phyloP scores from a whole-genome alignment of 2,329 filamentous ascomycete genomes.

The Talaromyces pinophilus region DNA sequence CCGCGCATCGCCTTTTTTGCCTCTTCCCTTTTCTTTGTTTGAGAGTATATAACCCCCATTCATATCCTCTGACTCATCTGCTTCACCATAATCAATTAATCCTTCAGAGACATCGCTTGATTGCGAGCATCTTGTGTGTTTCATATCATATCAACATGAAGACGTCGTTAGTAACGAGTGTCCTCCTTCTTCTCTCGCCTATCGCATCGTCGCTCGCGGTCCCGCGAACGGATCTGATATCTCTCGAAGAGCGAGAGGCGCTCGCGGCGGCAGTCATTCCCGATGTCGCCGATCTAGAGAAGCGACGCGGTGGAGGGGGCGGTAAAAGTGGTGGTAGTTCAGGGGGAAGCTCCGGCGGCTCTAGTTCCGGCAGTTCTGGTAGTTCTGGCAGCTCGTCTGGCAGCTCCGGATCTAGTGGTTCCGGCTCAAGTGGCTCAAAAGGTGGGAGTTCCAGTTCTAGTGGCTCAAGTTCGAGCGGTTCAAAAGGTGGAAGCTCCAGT shows the following conservation, averaged over 20 bases:
- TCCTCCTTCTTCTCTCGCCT: constrained; percentile 35
- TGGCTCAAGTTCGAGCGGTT: constrained; percentile 3
- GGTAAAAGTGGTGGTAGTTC: constrained; percentile 28
- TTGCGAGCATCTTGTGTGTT: neutral
- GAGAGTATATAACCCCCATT: neutral
- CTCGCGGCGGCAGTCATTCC: neutral
- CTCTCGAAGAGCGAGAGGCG: constrained; percentile 25
- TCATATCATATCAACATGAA: constrained; percentile 34
- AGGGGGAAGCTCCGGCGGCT: constrained; percentile 28
- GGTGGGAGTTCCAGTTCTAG: constrained; percentile 2
- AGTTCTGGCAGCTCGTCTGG: constrained; percentile 1
- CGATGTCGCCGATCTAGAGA: constrained; percentile 41
- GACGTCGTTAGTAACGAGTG: constrained; percentile 30
- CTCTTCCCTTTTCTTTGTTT: neutral
- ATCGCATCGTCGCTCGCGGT: constrained; percentile 34
- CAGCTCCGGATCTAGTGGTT: constrained; percentile 19
- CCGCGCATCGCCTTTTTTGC: neutral
- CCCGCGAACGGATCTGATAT: constrained; percentile 30
- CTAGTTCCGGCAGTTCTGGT: constrained; percentile 21
- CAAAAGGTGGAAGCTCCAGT: constrained; percentile 1
- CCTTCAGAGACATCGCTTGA: too few relatives aligned
- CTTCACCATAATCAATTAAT: neutral
- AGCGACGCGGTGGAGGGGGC: constrained; percentile 52
- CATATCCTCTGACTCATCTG: neutral
- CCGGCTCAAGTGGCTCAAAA: constrained; percentile 10